A percentile compares a stretch with the other conserved stretches of the same genome.
These are phyloP conservation scores for Leishmania braziliensis DNA, from an alignment of 208 protist genomes.

Conservation along the genomic window DNA sequence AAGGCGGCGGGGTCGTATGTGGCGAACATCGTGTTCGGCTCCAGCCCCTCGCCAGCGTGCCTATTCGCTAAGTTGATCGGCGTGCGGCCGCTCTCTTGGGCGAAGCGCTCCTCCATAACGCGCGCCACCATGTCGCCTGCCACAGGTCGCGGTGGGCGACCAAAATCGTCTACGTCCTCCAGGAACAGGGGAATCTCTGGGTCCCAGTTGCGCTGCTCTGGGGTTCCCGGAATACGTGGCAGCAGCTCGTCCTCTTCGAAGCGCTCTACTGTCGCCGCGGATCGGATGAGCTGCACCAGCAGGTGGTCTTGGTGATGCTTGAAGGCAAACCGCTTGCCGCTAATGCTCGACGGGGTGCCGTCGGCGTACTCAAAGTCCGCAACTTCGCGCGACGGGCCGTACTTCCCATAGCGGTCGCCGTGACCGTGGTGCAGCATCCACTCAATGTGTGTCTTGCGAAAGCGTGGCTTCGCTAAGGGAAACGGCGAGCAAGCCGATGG, in stretches of 20 bases:
- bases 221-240: conserved; percentile 75
- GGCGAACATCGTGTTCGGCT: conserved; percentile 86
- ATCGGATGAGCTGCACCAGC: conserved; percentile 87
- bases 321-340: conserved; percentile 67
- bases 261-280: conserved; percentile 77
- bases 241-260: conserved; percentile 61
- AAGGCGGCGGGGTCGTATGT: conserved; percentile 80
- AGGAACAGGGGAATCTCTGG: conserved; percentile 87
- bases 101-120: conserved; percentile 65
- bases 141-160: conserved; percentile 43
- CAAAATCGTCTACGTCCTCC: conserved; percentile 84
- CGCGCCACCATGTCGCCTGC: conserved; percentile 35
- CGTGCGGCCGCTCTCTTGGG: conserved; percentile 31
- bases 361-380: conserved; percentile 88
- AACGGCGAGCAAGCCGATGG: conserved; percentile 52
- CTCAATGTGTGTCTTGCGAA: conserved; percentile 88
- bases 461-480: conserved; percentile 46
- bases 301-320: conserved; percentile 90
- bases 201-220: conserved; percentile 89
- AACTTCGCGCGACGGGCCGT: conserved; percentile 76
- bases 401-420: conserved; percentile 66
- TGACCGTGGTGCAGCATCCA: conserved; percentile 86
- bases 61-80: conserved; percentile 63
- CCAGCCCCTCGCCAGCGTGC: conserved; percentile 68
- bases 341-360: conserved; percentile 77